phyloP scores from a whole-genome alignment of 1,284 basidiomycete species.

The Cystobasidium sp. region DNA sequence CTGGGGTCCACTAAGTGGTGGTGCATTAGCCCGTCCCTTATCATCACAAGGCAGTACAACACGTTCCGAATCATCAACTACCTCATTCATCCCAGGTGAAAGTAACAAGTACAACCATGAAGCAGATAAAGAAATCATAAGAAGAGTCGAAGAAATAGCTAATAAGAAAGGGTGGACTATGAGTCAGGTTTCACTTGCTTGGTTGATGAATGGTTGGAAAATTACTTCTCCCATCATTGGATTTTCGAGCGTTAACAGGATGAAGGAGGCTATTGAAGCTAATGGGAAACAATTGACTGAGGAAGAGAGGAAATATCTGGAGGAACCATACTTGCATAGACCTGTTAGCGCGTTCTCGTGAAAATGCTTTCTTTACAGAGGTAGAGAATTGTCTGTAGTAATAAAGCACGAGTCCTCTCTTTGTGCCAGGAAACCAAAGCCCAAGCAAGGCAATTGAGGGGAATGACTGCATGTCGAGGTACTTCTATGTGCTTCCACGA shows the following conservation, averaged over 20 bases:
- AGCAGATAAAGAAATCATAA: conserved; percentile 39
- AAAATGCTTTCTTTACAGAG: background rate
- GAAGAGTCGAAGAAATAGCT: conserved; percentile 50
- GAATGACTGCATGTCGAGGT: too few relatives aligned
- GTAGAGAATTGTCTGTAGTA: too few relatives aligned
- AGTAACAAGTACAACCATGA: conserved; percentile 9
- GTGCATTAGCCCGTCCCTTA: conserved; percentile 48
- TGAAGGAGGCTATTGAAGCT: conserved; percentile 46
- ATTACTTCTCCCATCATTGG: conserved; percentile 51
- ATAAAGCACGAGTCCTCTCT: too few relatives aligned
- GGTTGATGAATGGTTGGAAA: conserved; percentile 18
- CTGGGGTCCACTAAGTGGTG: conserved; percentile 53
- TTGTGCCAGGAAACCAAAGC: too few relatives aligned
- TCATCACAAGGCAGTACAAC: conserved; percentile 47
- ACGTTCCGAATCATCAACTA: conserved; percentile 19
- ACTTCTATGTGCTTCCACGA: too few relatives aligned
- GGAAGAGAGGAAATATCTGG: conserved; percentile 64
- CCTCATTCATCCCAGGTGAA: background rate
- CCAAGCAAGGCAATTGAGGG: too few relatives aligned
- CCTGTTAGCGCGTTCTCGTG: background rate
- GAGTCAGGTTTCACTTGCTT: conserved; percentile 51
- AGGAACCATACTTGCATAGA: conserved; percentile 61
- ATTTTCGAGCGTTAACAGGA: conserved; percentile 47
- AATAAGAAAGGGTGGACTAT: conserved; percentile 48
- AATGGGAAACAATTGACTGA: conserved; percentile 61